Evolutionary conservation across 2,329 filamentous ascomycete genomes (phyloP), one percentile per base, ranked within the genome.

Genomic region (Bipolaris gigantea): DNA sequence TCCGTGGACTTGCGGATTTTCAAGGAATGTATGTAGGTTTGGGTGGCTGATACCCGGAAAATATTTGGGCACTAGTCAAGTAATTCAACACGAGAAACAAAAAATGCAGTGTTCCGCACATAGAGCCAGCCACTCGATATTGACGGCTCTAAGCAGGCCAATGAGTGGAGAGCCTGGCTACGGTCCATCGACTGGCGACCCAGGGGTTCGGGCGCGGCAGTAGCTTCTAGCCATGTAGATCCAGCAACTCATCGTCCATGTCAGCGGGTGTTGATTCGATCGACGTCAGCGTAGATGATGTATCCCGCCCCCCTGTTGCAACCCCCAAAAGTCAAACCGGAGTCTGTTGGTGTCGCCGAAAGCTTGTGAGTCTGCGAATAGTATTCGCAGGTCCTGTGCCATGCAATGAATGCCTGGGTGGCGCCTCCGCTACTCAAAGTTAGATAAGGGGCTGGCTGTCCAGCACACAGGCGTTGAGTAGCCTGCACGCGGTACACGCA

Each of bases 401-500:
- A 19, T 34, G 46, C 33, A 15, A 30, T 33, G 41, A 46, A 42
- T 33, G 42, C 36, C 25, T 47, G 41, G 38, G 52, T 42, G 48
- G 42, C 52, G 32, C 48, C 38, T 46, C 41, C 21, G 30, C 52
- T 36, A 33, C 19, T 51, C 39, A 38, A 42, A 16, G 33, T 50
- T 42, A 38, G 46, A 33, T 40, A 16, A 38, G 45, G 25, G 50
- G 48, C 53, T 55, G 53, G 48, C 36, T 38, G 39, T 42, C 49
- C 36, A 45, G 18, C 30, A 27, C 10, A 19, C 23, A 33, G 27
- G 16, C 16, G 46, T 39, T 30, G 27, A 40, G 34, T 40, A 36
- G 40, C 38, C 56, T 55, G 55, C 53, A 62, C 41, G 53, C 48
- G 33, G 27, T 32, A 41, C 36, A 42, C 35, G 33, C 43, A 43